These are phyloP conservation scores for Striga asiatica DNA, from an alignment of 257 asterid species.

Conservation along the genomic window DNA sequence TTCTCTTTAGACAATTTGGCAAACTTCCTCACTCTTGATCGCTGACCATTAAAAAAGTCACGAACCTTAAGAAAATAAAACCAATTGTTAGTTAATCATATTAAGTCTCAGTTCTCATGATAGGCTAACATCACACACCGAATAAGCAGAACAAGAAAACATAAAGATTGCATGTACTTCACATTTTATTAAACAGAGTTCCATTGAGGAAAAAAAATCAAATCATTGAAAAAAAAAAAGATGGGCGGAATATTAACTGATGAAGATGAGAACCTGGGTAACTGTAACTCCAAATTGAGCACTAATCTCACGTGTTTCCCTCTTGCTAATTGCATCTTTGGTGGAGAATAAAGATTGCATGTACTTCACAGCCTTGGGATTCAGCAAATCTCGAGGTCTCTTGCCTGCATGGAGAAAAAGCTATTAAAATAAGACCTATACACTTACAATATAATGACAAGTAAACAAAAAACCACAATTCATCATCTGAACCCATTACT, in stretches of 20 bases:
- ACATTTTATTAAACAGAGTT: too few relatives aligned
- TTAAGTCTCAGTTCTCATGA: background rate
- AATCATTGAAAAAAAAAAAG: background rate
- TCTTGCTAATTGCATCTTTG: constrained; percentile 80
- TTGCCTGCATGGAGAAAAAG: constrained; percentile 45
- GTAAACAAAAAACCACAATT: background rate
- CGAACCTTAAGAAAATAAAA: constrained; percentile 47
- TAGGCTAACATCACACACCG: background rate
- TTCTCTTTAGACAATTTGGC: constrained; percentile 60
- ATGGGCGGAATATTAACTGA: background rate
- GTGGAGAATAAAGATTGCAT: constrained; percentile 78
- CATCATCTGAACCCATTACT: background rate
- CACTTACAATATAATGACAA: background rate
- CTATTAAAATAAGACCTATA: background rate
- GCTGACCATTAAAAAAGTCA: constrained; percentile 69
- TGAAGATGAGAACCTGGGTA: constrained; percentile 56
- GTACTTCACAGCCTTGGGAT: constrained; percentile 88
- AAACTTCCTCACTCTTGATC: constrained; percentile 75
- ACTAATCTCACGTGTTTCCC: constrained; percentile 85
- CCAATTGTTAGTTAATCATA: background rate
- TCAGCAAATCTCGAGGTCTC: constrained; percentile 91
- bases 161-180: too few relatives aligned
- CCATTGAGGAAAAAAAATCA: background rate
- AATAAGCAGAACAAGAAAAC: constrained; percentile 4
- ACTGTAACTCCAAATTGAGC: constrained; percentile 90